Evolutionary conservation across 2,329 filamentous ascomycete genomes (phyloP).

Genomic region (Penicillium vulpinum): DNA sequence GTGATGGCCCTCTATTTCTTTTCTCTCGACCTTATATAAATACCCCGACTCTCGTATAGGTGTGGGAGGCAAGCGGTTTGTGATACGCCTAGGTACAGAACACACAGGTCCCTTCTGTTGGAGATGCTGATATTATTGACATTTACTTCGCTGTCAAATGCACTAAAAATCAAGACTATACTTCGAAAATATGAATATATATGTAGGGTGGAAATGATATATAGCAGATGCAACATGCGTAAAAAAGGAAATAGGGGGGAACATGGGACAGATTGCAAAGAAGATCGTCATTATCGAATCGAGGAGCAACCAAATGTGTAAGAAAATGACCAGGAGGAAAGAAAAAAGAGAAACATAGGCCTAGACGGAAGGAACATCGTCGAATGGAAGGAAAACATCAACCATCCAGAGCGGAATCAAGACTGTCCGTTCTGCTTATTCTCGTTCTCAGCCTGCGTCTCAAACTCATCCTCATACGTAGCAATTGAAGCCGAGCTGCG

Average conservation of each 20-base stretch:
- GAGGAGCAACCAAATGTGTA: not conserved
- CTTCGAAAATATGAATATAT: not conserved
- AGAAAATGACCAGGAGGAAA: not conserved
- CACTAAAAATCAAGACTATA: not conserved
- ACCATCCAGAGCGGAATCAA: slow-evolving; percentile 5
- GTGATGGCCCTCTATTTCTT: not conserved
- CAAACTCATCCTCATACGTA: slow-evolving; percentile 62
- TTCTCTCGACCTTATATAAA: too few species aligned
- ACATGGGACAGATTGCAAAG: too few species aligned
- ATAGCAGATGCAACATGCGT: slow-evolving; percentile 3
- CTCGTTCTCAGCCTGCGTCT: slow-evolving; percentile 53
- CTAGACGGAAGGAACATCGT: not conserved
- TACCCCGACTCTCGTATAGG: not conserved
- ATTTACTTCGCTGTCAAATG: slow-evolving; percentile 1
- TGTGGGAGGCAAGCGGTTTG: not conserved
- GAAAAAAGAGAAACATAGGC: not conserved
- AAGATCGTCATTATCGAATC: not conserved
- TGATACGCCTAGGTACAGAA: not conserved
- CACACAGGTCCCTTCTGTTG: not conserved
- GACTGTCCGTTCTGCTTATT: slow-evolving; percentile 24
- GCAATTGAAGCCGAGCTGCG: slow-evolving; percentile 57
- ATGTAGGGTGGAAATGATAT: not conserved
- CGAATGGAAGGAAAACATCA: not conserved
- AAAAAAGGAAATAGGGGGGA: not conserved
- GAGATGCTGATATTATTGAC: not conserved